phyloP scores from a whole-genome alignment of 768 basidiomycete species.

The Neoboletus magnificus region DNA sequence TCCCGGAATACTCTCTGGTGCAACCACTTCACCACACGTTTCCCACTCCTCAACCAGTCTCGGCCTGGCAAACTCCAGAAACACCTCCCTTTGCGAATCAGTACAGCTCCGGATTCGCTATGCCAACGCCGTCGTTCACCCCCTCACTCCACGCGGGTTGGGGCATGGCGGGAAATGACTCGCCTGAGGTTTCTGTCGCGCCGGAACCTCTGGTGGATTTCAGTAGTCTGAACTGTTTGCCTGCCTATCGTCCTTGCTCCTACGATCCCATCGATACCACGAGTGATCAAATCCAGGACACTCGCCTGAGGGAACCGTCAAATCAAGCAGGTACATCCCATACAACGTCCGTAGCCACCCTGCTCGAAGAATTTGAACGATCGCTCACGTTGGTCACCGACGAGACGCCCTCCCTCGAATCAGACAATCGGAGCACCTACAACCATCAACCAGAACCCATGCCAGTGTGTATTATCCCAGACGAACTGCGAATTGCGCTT shows the following conservation, averaged over 20 bases:
- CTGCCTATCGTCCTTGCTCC: neutral
- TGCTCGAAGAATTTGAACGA: slow-evolving; percentile 9
- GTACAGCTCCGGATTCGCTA: neutral
- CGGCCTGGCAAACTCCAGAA: neutral
- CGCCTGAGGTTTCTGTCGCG: neutral
- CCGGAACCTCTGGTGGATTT: neutral
- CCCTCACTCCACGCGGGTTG: neutral
- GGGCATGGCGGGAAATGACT: neutral
- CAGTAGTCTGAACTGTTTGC: neutral
- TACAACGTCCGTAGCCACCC: neutral
- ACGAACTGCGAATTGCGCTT: too few species aligned
- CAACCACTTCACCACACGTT: neutral
- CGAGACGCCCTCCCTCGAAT: neutral
- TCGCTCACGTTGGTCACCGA: neutral
- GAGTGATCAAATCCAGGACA: neutral
- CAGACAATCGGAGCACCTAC: neutral
- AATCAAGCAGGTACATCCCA: neutral
- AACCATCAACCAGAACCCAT: neutral
- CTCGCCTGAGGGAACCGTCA: neutral
- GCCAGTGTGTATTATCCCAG: too few species aligned
- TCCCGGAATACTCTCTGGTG: neutral
- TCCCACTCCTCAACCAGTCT: neutral
- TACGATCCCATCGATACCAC: neutral
- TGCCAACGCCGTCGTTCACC: neutral
- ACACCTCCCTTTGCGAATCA: neutral